Evolutionary conservation across 2,329 filamentous ascomycete species (phyloP).

Genomic region (Stachybotrys chartarum): DNA sequence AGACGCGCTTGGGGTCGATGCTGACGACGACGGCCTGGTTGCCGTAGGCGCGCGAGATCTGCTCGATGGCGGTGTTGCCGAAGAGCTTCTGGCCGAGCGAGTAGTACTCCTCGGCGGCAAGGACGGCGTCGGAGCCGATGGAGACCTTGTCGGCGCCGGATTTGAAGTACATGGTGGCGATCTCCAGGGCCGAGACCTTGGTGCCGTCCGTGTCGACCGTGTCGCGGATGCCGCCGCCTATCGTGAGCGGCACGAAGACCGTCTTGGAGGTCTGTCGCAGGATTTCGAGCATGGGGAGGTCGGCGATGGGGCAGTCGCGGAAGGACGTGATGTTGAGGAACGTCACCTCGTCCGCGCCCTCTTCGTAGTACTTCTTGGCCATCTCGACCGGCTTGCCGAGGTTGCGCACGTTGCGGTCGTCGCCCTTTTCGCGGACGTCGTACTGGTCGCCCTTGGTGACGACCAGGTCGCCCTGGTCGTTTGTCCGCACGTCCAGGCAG

Average conservation of each 20-base stretch:
- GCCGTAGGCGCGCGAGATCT: conserved; percentile 88
- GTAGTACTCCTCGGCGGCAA: conserved; percentile 88
- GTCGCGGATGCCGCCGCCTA: conserved; percentile 92
- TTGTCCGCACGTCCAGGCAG: conserved; percentile 90
- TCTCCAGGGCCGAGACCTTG: conserved; percentile 80
- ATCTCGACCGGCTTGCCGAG: conserved; percentile 95
- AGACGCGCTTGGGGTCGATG: conserved; percentile 88
- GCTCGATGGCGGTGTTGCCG: conserved; percentile 88
- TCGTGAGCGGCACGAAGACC: conserved; percentile 92
- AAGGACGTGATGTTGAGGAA: conserved; percentile 99
- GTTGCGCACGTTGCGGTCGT: conserved; percentile 66
- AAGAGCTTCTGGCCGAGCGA: conserved; percentile 58
- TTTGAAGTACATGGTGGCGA: conserved; percentile 96
- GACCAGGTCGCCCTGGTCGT: conserved; percentile 89
- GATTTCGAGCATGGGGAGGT: conserved; percentile 94
- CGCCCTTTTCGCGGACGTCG: conserved; percentile 85
- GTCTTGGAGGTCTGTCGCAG: conserved; percentile 78
- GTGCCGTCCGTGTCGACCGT: conserved; percentile 84
- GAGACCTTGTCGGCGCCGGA: conserved; percentile 96
- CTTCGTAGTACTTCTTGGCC: conserved; percentile 88
- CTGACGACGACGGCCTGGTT: conserved; percentile 96
- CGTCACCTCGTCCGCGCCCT: conserved; percentile 93
- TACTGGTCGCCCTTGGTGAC: conserved; percentile 99
- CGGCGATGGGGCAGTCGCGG: conserved; percentile 85
- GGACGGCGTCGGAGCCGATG: conserved; percentile 90